These are phyloP conservation scores for Medicago truncatula DNA, from an alignment of 306 rosid species.

Conservation along the genomic window MtrunA17r5.0-ANR NC_053043.1:4441001-4441500, in stretches of 20 bases:
- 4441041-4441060: too few relatives aligned
- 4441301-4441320: conserved; percentile 19
- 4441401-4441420: conserved; percentile 19
- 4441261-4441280: conserved; percentile 20
- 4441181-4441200: conserved; percentile 14
- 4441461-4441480: not conserved
- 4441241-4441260: conserved; percentile 46
- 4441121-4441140: too few relatives aligned
- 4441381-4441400: conserved; percentile 42
- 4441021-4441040: not conserved
- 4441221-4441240: conserved; percentile 40
- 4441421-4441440: conserved; percentile 30
- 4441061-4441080: too few relatives aligned
- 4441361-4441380: not conserved
- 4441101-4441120: too few relatives aligned
- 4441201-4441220: conserved; percentile 41
- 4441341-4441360: conserved; percentile 7
- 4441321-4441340: conserved; percentile 58
- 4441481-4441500: conserved; percentile 1
- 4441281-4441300: conserved; percentile 13
- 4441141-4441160: not conserved
- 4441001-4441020: not conserved
- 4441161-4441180: conserved; percentile 3
- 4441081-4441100: too few relatives aligned
- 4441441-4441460: conserved; percentile 31